Evolutionary conservation across 495 filamentous ascomycete genomes (phyloP).

Genomic region (Neurospora africana): DNA sequence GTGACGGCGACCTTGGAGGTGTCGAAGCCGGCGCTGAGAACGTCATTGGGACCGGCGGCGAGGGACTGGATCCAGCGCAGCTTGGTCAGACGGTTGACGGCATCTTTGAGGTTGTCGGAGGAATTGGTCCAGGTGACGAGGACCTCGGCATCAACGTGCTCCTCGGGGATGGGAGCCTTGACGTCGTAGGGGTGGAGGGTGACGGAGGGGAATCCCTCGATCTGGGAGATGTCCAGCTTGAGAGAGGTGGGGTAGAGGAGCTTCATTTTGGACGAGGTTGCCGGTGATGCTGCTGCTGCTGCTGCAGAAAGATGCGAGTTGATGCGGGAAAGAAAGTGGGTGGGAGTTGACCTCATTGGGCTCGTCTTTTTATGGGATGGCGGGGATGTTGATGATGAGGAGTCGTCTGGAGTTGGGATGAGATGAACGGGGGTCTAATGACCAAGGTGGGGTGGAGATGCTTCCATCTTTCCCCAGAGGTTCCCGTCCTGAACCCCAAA

Average conservation of each 20-base stretch:
- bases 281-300: not conserved
- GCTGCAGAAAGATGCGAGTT: not conserved
- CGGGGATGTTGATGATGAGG: not conserved
- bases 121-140: slow-evolving; percentile 50
- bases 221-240: slow-evolving; percentile 33
- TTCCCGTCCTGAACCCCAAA: not conserved
- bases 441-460: not conserved
- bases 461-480: not conserved
- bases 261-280: slow-evolving; percentile 34
- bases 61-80: slow-evolving; percentile 52
- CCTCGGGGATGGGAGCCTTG: slow-evolving; percentile 37
- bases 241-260: slow-evolving; percentile 53
- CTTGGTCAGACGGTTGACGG: slow-evolving; percentile 36
- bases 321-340: not conserved
- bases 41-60: slow-evolving; percentile 52
- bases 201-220: slow-evolving; percentile 41
- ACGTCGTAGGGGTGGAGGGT: slow-evolving; percentile 46
- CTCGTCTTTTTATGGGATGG: not conserved
- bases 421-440: not conserved
- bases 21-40: slow-evolving; percentile 47
- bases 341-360: not conserved
- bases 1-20: slow-evolving; percentile 29
- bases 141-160: slow-evolving; percentile 42
- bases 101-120: slow-evolving; percentile 40
- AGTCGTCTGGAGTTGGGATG: not conserved